A percentile compares a stretch with the other conserved stretches of the same genome.
phyloP scores from a whole-genome alignment of 2,329 filamentous ascomycete species.

The Xylariaceae sp. region DNA sequence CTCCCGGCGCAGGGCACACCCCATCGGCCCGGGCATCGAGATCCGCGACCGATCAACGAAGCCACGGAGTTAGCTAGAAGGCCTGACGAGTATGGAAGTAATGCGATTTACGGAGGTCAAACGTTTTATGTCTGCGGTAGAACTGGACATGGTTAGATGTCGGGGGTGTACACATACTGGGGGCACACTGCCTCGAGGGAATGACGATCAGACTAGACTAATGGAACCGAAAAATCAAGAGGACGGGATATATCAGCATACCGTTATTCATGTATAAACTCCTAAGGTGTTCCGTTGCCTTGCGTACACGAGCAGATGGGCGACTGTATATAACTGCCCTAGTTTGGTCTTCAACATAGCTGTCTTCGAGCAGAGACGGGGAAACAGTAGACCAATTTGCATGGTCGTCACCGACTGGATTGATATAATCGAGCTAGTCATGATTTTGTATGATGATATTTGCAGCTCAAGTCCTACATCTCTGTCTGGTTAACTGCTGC shows the following conservation, averaged over 20 bases:
- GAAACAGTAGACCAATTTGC: too few relatives aligned
- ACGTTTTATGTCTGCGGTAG: conserved; percentile 13
- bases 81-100: conserved; percentile 55
- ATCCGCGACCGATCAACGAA: conserved; percentile 65
- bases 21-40: conserved; percentile 83
- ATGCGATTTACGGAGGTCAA: not conserved
- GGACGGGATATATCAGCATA: not conserved
- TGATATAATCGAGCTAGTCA: too few relatives aligned
- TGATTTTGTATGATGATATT: too few relatives aligned
- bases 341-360: not conserved
- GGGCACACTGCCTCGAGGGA: not conserved
- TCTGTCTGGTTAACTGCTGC: too few relatives aligned
- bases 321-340: conserved; percentile 1
- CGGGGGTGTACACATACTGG: not conserved
- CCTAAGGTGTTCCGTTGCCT: not conserved
- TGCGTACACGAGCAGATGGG: not conserved
- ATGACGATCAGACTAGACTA: not conserved
- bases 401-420: too few relatives aligned
- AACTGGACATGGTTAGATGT: not conserved
- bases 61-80: conserved; percentile 61
- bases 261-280: not conserved
- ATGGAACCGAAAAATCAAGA: not conserved
- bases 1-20: conserved; percentile 62
- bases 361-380: too few relatives aligned
- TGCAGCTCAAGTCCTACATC: too few relatives aligned